These are phyloP conservation scores for Mycena sp. DNA, from an alignment of 1,284 basidiomycete genomes.

Conservation along the genomic window DNA sequence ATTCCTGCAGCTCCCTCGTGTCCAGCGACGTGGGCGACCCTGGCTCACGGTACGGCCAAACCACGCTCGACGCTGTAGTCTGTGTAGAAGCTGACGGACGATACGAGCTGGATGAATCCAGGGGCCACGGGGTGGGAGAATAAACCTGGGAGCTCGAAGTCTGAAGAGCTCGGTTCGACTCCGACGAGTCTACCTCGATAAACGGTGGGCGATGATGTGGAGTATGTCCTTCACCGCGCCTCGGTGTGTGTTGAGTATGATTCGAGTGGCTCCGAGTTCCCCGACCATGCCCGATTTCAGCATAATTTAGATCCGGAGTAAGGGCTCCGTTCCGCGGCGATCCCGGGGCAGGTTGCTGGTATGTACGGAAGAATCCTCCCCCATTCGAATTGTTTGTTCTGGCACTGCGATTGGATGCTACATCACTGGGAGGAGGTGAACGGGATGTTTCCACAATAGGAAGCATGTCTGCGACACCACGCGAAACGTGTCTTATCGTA, in stretches of 20 bases:
- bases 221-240: slow-evolving; percentile 30
- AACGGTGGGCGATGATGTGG: slow-evolving; percentile 33
- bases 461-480: slow-evolving; percentile 58
- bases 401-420: slow-evolving; percentile 52
- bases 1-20: slow-evolving; percentile 43
- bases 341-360: slow-evolving; percentile 52
- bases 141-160: slow-evolving; percentile 3
- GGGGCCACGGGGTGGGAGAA: too few species aligned
- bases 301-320: slow-evolving; percentile 78
- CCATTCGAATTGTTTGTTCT: slow-evolving; percentile 65
- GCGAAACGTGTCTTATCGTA: slow-evolving; percentile 2
- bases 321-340: slow-evolving; percentile 61
- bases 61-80: slow-evolving; percentile 22
- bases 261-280: slow-evolving; percentile 48
- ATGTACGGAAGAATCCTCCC: slow-evolving; percentile 68
- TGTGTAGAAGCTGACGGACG: not conserved
- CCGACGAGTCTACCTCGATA: slow-evolving; percentile 28
- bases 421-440: slow-evolving; percentile 68
- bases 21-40: slow-evolving; percentile 35
- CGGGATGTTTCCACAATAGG: slow-evolving; percentile 69
- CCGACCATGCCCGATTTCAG: slow-evolving; percentile 80
- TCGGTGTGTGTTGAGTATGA: slow-evolving; percentile 9
- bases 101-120: not conserved
- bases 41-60: slow-evolving; percentile 48
- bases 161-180: not conserved